Percentiles rank a stretch among this genome's conserved stretches.
Conservation (phyloP, 192 early-diverging fungal genomes). For the Entomortierella chlamydospora region DNA sequence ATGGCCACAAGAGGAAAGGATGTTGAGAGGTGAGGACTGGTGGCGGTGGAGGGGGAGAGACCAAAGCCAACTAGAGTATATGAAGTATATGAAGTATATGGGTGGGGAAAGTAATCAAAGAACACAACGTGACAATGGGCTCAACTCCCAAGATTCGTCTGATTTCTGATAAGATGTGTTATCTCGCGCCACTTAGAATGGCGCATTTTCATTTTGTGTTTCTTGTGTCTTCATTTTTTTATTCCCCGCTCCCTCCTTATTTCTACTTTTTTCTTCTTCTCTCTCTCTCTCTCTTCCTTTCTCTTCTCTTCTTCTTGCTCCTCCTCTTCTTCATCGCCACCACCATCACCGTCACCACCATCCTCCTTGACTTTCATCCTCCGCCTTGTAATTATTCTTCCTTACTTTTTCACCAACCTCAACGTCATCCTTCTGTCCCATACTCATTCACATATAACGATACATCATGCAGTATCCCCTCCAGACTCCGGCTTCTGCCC, state of each 20-base stretch:
- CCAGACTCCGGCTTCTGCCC: constrained; percentile 26
- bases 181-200: constrained; percentile 27
- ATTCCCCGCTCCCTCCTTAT: not conserved
- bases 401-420: not conserved
- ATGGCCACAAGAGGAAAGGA: no score
- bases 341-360: no score
- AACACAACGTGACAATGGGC: constrained; percentile 3
- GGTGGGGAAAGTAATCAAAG: no score
- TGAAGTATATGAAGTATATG: not conserved
- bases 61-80: not conserved
- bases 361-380: no score
- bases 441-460: not conserved
- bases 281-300: not conserved
- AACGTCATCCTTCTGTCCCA: not conserved
- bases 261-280: constrained; percentile 4
- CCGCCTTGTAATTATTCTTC: not conserved
- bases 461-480: constrained; percentile 52
- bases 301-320: not conserved
- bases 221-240: not conserved
- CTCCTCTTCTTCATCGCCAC: constrained; percentile 4
- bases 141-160: constrained; percentile 12
- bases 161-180: constrained; percentile 36
- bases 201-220: not conserved
- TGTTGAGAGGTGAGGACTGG: no score
- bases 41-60: no score